Conservation (phyloP, 805 yeast genomes). For the Saturnispora diversa region DNA sequence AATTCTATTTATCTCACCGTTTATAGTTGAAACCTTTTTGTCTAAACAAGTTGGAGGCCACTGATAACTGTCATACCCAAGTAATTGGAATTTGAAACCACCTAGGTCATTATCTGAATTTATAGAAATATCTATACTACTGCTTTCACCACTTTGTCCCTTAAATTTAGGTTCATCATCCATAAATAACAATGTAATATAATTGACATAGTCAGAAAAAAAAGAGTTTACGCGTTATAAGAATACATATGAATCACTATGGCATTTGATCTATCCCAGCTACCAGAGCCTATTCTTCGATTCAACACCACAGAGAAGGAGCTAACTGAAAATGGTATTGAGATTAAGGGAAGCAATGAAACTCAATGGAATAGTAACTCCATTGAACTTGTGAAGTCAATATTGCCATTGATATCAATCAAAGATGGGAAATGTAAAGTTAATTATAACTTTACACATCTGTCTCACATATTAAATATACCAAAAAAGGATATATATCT, state of each 20-base stretch:
- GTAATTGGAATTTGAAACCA: conserved; percentile 46
- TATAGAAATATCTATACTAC: not conserved
- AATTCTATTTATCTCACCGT: conserved; percentile 15
- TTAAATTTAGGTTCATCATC: not conserved
- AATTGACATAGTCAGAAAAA: not conserved
- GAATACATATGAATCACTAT: no score
- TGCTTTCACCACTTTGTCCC: not conserved
- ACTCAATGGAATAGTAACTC: conserved; percentile 17
- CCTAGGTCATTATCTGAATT: conserved; percentile 5
- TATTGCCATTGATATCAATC: conserved; percentile 14
- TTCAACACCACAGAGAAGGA: not conserved
- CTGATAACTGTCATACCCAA: conserved; percentile 60
- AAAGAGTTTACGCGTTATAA: no score
- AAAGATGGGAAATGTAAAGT: conserved; percentile 17
- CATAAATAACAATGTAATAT: not conserved
- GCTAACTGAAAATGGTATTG: not conserved
- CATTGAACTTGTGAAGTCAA: conserved; percentile 12
- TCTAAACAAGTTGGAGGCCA: conserved; percentile 49
- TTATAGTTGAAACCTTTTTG: conserved; percentile 30
- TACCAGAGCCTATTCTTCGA: conserved; percentile 3
- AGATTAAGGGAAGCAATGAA: not conserved
- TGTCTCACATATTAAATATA: conserved; percentile 14
- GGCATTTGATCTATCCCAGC: not conserved
- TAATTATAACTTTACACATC: conserved; percentile 18
- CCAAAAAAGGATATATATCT: conserved; percentile 16